phyloP scores from a whole-genome alignment of 352 stramenopile species.

The Pythium dissimile region DNA sequence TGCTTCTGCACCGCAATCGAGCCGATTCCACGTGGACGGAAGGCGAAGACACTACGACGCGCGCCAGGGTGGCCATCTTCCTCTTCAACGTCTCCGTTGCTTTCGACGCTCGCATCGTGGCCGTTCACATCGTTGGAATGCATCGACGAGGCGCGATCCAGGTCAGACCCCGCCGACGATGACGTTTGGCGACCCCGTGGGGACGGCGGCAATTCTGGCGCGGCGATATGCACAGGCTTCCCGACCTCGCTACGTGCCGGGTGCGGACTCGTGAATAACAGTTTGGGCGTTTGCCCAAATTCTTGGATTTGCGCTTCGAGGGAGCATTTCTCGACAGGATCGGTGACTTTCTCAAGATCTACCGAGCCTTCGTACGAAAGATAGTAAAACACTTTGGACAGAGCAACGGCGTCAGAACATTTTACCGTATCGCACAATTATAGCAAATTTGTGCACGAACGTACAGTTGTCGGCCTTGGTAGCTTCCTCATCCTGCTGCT shows the following conservation, averaged over 20 bases:
- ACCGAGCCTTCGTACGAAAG: conserved; percentile 86
- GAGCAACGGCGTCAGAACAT: neutral
- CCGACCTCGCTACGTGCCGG: conserved; percentile 60
- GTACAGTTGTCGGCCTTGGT: conserved; percentile 77
- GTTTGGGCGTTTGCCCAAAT: conserved; percentile 88
- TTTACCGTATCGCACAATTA: neutral
- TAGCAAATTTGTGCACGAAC: conserved; percentile 1
- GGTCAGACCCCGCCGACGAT: conserved; percentile 11
- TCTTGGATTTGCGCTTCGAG: conserved; percentile 93
- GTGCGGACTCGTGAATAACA: conserved; percentile 69
- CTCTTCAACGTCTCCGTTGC: conserved; percentile 8
- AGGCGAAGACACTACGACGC: conserved; percentile 68
- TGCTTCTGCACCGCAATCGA: conserved; percentile 69
- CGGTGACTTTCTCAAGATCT: conserved; percentile 80
- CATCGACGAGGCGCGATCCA: conserved; percentile 22
- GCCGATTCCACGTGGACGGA: conserved; percentile 36
- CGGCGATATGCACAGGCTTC: conserved; percentile 49
- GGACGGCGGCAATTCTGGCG: conserved; percentile 38
- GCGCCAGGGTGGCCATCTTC: conserved; percentile 8
- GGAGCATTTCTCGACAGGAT: conserved; percentile 92
- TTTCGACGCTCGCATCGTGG: conserved; percentile 17
- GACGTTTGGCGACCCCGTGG: conserved; percentile 29
- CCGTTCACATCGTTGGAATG: conserved; percentile 16
- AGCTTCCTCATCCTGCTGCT: conserved; percentile 69
- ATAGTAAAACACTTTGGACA: conserved; percentile 80